phyloP scores from a whole-genome alignment of 495 filamentous ascomycete species.

The Amniculicola lignicola region DNA sequence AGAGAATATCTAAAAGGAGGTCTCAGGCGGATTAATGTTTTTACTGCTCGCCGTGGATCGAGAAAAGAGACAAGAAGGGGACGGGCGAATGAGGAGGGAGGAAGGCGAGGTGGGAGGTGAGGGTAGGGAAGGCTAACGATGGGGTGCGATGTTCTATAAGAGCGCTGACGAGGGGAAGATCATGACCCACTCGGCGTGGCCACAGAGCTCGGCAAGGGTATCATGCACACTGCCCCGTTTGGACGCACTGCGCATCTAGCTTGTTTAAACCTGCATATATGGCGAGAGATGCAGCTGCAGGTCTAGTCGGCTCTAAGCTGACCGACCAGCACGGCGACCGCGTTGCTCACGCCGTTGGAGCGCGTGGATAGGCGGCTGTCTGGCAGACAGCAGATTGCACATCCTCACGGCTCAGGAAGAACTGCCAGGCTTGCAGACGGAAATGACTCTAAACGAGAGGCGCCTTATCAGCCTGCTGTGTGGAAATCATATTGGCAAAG shows the following conservation, averaged over 20 bases:
- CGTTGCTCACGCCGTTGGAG: slow-evolving; percentile 19
- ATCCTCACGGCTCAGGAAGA: slow-evolving; percentile 6
- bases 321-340: slow-evolving; percentile 29
- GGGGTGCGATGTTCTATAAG: slow-evolving; percentile 32
- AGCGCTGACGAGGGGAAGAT: slow-evolving; percentile 28
- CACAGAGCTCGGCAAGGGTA: slow-evolving; percentile 32
- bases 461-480: slow-evolving; percentile 8
- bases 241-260: slow-evolving; percentile 28
- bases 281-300: slow-evolving; percentile 28
- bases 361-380: slow-evolving; percentile 30
- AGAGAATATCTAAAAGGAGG: slow-evolving; percentile 49
- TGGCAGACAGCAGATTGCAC: slow-evolving; percentile 22
- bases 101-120: slow-evolving; percentile 40
- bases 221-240: slow-evolving; percentile 34
- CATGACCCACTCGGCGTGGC: slow-evolving; percentile 28
- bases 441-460: slow-evolving; percentile 22
- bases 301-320: slow-evolving; percentile 32
- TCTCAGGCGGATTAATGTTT: slow-evolving; percentile 46
- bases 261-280: slow-evolving; percentile 29
- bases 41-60: slow-evolving; percentile 46
- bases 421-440: slow-evolving; percentile 12
- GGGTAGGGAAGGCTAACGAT: slow-evolving; percentile 32
- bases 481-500: slow-evolving; percentile 30
- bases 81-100: slow-evolving; percentile 44
- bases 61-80: slow-evolving; percentile 39